Base-by-base conservation (phyloP, 2,329 filamentous ascomycete species). In the Sporothrix variecibatus region DNA sequence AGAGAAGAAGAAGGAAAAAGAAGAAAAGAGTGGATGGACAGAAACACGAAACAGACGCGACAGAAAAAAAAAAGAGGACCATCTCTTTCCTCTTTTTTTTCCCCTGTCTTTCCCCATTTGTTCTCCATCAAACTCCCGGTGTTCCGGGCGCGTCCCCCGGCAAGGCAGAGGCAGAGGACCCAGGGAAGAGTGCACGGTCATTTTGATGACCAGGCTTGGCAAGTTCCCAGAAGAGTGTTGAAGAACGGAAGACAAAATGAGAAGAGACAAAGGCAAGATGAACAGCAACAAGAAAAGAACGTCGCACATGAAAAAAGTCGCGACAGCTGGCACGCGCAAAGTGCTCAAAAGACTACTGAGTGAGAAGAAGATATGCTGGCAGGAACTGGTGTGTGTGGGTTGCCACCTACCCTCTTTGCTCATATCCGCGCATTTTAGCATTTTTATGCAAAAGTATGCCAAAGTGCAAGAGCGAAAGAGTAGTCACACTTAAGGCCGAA, bases 31-130 rank as follows among this genome's bases (percentile, higher is more conserved):
- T 26, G 15, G 67, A 38, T n/a, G n/a, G n/a, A n/a, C 60, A 46
- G 12, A 26, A 26, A 53, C 67, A 60, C 68, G 68, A 46, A 40
- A 53, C 51, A 58, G 51, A 46, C 51, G 67, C 49, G 51, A 58
- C 12, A 43, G 28, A 11, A 62, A 38, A 7, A 51, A n/a, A 5
- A 65, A 64, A 64, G 20, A 65, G 58, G 28, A 11, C 26, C 23
- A 23, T 23, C 51, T 8, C 23, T 34, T 34, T 34, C 8, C 8
- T 34, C 8, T 34, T 34, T 34, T 34, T 34, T 34, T 34, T 34
- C 8, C 34, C 8, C 34, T 34, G 34, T 2, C n/a, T n/a, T 34
- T 2, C 34, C 8, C 34, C 34, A 34, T 34, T 34, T 34, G 34
- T 51, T 58, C 53, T 58, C 53, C 51, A 56, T 58, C 23, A n/a